Conservation (phyloP, 257 asterid genomes). For the Nicotiana tabacum region DNA sequence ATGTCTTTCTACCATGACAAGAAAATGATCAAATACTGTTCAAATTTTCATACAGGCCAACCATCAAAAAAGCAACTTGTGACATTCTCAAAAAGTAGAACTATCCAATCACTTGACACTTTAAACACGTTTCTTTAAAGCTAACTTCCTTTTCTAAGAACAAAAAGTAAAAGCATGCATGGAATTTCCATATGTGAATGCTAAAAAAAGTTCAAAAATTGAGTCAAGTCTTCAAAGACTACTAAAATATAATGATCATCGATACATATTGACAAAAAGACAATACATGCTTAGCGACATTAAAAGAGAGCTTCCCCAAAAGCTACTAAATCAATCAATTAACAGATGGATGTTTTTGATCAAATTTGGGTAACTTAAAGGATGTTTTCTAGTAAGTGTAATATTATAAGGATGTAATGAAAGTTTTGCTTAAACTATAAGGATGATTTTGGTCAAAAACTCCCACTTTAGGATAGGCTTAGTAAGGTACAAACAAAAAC, state of each 20-base stretch:
- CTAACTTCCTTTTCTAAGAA: neutral
- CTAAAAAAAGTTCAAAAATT: neutral
- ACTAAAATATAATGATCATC: neutral
- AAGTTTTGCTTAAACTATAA: too few relatives aligned
- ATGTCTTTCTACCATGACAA: slow-evolving; percentile 58
- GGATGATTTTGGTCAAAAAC: too few relatives aligned
- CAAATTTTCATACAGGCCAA: slow-evolving; percentile 9
- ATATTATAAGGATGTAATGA: too few relatives aligned
- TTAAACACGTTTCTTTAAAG: neutral
- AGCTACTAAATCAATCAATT: slow-evolving; percentile 11
- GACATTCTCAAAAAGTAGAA: slow-evolving; percentile 8
- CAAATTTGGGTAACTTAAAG: too few relatives aligned
- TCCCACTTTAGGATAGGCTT: neutral
- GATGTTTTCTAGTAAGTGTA: too few relatives aligned
- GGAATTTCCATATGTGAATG: neutral
- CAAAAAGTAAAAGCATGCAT: neutral
- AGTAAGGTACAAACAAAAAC: neutral
- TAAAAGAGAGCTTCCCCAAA: neutral
- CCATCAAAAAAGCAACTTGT: neutral
- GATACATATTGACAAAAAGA: neutral
- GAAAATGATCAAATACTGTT: slow-evolving; percentile 29
- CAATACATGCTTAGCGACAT: neutral
- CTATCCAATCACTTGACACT: neutral
- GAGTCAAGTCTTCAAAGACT: neutral
- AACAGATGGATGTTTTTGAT: too few relatives aligned